These are phyloP conservation scores for Didymella sp. DNA, from an alignment of 2,329 filamentous ascomycete species.

Conservation along the genomic window DNA sequence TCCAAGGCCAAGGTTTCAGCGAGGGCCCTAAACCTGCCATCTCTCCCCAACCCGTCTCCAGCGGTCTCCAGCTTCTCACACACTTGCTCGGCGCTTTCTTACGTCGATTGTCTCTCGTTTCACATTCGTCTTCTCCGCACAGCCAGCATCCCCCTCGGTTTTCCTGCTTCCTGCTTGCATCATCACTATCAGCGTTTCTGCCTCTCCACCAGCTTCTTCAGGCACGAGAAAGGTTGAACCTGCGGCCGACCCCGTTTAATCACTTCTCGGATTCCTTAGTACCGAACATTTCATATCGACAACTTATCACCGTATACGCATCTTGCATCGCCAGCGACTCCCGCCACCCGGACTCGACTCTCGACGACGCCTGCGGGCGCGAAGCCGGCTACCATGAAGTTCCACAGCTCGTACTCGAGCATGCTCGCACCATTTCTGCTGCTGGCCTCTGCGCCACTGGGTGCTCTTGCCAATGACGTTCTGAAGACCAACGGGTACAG, in stretches of 20 bases:
- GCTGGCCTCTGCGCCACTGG: constrained; percentile 49
- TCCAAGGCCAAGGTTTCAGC: constrained; percentile 39
- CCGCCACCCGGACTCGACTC: constrained; percentile 5
- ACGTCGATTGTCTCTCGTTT: constrained; percentile 47
- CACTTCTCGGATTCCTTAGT: constrained; percentile 22
- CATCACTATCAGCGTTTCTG: constrained; percentile 22
- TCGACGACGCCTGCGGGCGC: constrained; percentile 42
- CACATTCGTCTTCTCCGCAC: constrained; percentile 33
- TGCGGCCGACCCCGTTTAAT: constrained; percentile 44
- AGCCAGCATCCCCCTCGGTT: constrained; percentile 12
- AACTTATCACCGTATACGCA: constrained; percentile 13
- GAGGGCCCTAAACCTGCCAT: constrained; percentile 36
- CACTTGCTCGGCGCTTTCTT: constrained; percentile 27
- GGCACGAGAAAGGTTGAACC: constrained; percentile 49
- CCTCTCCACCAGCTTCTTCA: constrained; percentile 19
- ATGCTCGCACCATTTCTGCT: constrained; percentile 51
- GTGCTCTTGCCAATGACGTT: constrained; percentile 70
- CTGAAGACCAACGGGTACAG: constrained; percentile 82
- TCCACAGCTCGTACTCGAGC: constrained; percentile 44
- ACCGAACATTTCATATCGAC: constrained; percentile 22
- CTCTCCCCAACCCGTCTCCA: constrained; percentile 25
- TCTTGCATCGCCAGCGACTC: background rate
- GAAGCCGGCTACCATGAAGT: constrained; percentile 39
- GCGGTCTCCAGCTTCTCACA: constrained; percentile 28
- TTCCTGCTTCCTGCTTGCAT: constrained; percentile 21